Base-by-base conservation (phyloP, 1,139 yeast species). In the Saccharomycopsis crataegensis region DNA sequence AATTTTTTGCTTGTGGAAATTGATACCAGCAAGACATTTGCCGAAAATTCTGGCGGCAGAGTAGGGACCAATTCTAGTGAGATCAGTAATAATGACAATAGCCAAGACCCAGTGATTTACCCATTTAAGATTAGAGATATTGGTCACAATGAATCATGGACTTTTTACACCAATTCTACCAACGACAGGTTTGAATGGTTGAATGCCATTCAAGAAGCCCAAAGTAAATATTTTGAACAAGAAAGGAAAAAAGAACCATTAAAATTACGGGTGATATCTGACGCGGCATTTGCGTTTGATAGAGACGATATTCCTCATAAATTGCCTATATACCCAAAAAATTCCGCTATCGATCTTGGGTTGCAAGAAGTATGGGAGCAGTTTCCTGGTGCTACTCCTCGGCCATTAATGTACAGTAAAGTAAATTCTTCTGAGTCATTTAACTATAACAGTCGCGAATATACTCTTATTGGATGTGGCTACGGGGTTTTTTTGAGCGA, bases 251-350 rank as follows among this genome's bases (percentile, higher is more conserved):
- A 75, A 0, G 86, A 79, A 57, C 85, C 89, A 0, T 84, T 83
- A 62, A 63, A 70, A 8, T 64, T 86, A 31, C 68, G 71, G 38
- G 72, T 79, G 11, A 65, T 88, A 9, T 73, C 86, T 8, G 83
- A 82, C 59, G 73, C 78, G 36, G 77, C 77, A 53, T 87, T 87
- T 68, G 85, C 82, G 1, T 86, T 85, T 64, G 86, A 82, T 22
- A 75, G 72, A 6, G 67, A 73, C 8, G 77, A 74, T 50, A 72
- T 76, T n/a, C 78, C 86, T 0, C 64, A 66, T 2, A 81, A 79
- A 59, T 65, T 86, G 46, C 90, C 86, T 2, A 71, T 83, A 1
- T 77, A 81, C 54, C 76, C 83, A 0, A 75, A 79, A n/a, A 76
- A 78, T 16, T 87, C 88, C 37, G 86, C 84, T 1, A 66, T 86